phyloP scores from a whole-genome alignment of 2,329 filamentous ascomycete genomes.

The Beauveria sp. region DNA sequence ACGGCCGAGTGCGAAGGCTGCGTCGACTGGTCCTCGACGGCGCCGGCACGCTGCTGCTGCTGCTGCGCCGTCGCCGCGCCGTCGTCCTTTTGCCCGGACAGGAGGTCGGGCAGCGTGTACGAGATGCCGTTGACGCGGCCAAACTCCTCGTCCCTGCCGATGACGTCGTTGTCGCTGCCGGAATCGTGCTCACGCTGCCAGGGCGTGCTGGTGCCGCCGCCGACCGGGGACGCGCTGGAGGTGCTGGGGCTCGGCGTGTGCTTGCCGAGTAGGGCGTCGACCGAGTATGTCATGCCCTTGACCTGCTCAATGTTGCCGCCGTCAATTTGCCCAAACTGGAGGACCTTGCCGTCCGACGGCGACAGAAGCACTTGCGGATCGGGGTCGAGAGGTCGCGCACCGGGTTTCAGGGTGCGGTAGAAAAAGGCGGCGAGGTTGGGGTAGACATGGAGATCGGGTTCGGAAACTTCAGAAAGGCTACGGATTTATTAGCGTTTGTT shows the following conservation, averaged over 20 bases:
- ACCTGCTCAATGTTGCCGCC: constrained; percentile 96
- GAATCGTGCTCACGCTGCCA: constrained; percentile 26
- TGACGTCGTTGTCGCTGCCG: constrained; percentile 54
- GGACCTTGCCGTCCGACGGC: constrained; percentile 80
- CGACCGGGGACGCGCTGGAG: constrained; percentile 24
- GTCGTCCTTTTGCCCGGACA: constrained; percentile 58
- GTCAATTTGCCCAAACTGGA: constrained; percentile 88
- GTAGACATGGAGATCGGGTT: constrained; percentile 81
- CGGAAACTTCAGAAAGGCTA: constrained; percentile 75
- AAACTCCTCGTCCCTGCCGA: constrained; percentile 84
- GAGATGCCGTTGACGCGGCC: constrained; percentile 90
- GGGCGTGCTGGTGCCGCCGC: constrained; percentile 16
- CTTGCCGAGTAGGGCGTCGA: constrained; percentile 83
- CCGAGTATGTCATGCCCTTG: constrained; percentile 95
- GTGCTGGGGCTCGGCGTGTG: constrained; percentile 49
- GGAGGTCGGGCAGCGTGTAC: constrained; percentile 81
- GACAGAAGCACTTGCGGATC: constrained; percentile 74
- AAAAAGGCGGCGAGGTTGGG: constrained; percentile 95
- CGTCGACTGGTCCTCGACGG: constrained; percentile 66
- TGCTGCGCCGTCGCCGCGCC: constrained; percentile 31
- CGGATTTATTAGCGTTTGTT: neutral
- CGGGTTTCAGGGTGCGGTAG: constrained; percentile 89
- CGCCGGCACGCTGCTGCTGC: neutral
- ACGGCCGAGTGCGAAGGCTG: constrained; percentile 57
- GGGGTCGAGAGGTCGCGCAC: constrained; percentile 74